Percentiles rank a stretch among this genome's conserved stretches.
phyloP scores from a whole-genome alignment of 345 rosid species.

The Aurinia saxatilis region DNA sequence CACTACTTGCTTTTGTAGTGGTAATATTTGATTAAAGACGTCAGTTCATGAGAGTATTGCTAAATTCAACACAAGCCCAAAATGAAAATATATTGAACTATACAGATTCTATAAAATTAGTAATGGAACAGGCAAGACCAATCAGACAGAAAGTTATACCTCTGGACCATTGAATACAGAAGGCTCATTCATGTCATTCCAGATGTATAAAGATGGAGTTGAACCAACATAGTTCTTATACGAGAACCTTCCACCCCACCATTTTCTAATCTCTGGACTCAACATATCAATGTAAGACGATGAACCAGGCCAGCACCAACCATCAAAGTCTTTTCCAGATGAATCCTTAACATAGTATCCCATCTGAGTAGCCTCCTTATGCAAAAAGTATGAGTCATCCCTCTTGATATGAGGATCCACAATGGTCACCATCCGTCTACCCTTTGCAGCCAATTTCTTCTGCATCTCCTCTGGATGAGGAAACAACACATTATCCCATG shows the following conservation, averaged over 20 bases:
- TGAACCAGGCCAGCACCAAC: conserved; percentile 99
- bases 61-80: too few relatives aligned
- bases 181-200: conserved; percentile 99
- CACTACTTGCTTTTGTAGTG: background rate
- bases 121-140: too few relatives aligned
- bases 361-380: conserved; percentile 74
- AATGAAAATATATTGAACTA: too few relatives aligned
- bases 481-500: conserved; percentile 78
- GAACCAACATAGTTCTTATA: conserved; percentile 73
- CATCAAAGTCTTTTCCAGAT: conserved; percentile 79
- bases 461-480: conserved; percentile 96
- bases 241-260: conserved; percentile 88
- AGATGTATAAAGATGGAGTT: conserved; percentile 81
- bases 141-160: conserved; percentile 41
- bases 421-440: conserved; percentile 95
- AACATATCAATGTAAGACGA: conserved; percentile 81
- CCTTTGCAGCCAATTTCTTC: conserved; percentile 75
- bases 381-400: conserved; percentile 69
- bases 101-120: too few relatives aligned
- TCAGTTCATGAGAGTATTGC: background rate
- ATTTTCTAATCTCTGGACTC: conserved; percentile 81
- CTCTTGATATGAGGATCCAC: conserved; percentile 98
- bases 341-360: conserved; percentile 92
- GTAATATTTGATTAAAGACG: background rate
- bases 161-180: conserved; percentile 99